phyloP scores from a whole-genome alignment of 2,329 filamentous ascomycete species.

The Colletotrichum tamarilloi region DNA sequence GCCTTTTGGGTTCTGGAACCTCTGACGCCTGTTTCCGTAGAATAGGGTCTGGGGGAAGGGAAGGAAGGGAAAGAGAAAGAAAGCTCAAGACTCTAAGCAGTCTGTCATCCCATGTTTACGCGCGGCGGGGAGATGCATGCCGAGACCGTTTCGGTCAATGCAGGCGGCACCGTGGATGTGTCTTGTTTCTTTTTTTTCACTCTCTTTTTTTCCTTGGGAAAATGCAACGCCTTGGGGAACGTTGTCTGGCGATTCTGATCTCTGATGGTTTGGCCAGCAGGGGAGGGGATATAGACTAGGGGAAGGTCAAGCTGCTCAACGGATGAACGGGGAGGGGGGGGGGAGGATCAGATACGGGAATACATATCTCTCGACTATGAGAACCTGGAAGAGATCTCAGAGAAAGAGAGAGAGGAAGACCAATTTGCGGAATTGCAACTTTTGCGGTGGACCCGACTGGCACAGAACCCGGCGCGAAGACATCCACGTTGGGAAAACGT shows the following conservation, averaged over 20 bases:
- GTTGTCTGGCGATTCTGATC: no score
- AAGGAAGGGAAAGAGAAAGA: not conserved
- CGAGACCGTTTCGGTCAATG: slow-evolving; percentile 20
- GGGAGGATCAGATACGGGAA: not conserved
- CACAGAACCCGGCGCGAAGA: not conserved
- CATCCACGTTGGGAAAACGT: slow-evolving; percentile 7
- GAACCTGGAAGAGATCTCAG: no score
- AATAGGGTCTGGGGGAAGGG: not conserved
- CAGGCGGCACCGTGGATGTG: not conserved
- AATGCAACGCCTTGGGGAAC: not conserved
- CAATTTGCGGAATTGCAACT: not conserved
- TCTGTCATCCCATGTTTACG: slow-evolving; percentile 27
- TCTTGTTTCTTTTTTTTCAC: not conserved
- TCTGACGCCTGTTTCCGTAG: not conserved
- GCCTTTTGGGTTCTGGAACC: slow-evolving; percentile 1
- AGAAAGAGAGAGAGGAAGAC: no score
- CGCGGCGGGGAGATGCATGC: slow-evolving; percentile 8
- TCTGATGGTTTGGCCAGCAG: not conserved
- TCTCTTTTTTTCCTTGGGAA: not conserved
- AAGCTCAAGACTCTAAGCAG: not conserved
- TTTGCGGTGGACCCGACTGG: not conserved
- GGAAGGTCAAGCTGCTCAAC: not conserved
- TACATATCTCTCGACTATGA: not conserved
- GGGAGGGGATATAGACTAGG: not conserved
- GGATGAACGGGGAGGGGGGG: not conserved